Evolutionary conservation across 116 monocot genomes (phyloP).

Genomic region (Dioscorea cayenensis): DNA sequence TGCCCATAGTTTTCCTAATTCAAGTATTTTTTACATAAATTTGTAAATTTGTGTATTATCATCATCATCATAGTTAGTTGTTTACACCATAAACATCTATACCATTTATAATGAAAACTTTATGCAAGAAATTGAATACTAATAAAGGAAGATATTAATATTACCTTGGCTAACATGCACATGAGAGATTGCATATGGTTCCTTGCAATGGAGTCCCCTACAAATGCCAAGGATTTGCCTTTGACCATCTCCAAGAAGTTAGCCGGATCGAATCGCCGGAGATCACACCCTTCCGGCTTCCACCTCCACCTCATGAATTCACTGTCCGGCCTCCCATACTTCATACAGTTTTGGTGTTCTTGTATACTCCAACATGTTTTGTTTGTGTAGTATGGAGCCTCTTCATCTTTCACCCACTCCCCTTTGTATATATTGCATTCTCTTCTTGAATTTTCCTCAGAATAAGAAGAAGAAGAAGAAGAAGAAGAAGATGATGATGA

Average conservation of each 20-base stretch:
- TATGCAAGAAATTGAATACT: too few species aligned
- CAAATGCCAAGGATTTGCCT: slow-evolving; percentile 1
- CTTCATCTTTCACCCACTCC: neutral
- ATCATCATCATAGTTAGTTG: too few species aligned
- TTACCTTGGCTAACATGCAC: neutral
- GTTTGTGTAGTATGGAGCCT: slow-evolving; percentile 6
- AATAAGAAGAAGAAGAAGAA: too few species aligned
- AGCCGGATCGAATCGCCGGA: neutral
- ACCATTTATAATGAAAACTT: too few species aligned
- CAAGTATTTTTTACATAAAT: too few species aligned
- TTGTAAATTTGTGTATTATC: too few species aligned
- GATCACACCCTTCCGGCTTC: slow-evolving; percentile 5
- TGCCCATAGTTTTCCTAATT: too few species aligned
- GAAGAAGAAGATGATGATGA: neutral
- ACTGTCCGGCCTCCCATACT: slow-evolving; percentile 11
- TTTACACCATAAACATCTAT: too few species aligned
- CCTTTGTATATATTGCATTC: slow-evolving; percentile 1
- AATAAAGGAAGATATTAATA: too few species aligned
- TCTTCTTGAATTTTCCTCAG: neutral
- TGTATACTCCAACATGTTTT: neutral
- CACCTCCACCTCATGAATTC: slow-evolving; percentile 9
- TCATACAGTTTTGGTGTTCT: slow-evolving; percentile 9
- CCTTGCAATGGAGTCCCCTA: slow-evolving; percentile 8
- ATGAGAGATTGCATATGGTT: slow-evolving; percentile 11
- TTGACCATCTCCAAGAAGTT: neutral